Percentiles rank a stretch among this genome's conserved stretches.
phyloP scores from a whole-genome alignment of 306 rosid species.

The Chamaecrista fasciculata region DNA sequence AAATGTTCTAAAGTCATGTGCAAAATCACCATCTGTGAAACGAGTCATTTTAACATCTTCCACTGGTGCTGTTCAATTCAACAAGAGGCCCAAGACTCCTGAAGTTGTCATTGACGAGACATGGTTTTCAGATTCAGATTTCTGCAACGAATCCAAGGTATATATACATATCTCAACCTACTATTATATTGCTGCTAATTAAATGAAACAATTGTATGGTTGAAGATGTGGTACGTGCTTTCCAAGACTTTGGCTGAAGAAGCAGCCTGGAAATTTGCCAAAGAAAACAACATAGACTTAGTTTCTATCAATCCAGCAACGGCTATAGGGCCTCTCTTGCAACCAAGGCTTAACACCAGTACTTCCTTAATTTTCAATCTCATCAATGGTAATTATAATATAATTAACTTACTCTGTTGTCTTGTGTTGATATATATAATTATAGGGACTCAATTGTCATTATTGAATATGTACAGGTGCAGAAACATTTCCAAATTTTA shows the following conservation, averaged over 20 bases:
- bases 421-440: too few species aligned
- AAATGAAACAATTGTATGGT: background rate
- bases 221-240: slow-evolving; percentile 55
- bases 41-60: slow-evolving; percentile 45
- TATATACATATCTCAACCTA: background rate
- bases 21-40: slow-evolving; percentile 36
- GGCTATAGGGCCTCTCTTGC: slow-evolving; percentile 69
- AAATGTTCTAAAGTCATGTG: slow-evolving; percentile 46
- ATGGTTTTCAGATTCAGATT: slow-evolving; percentile 39
- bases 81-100: slow-evolving; percentile 29
- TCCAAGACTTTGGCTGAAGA: slow-evolving; percentile 78
- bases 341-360: slow-evolving; percentile 57
- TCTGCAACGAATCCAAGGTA: slow-evolving; percentile 34
- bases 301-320: slow-evolving; percentile 58
- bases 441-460: too few species aligned
- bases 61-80: slow-evolving; percentile 19
- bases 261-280: slow-evolving; percentile 63
- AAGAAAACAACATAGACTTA: slow-evolving; percentile 64
- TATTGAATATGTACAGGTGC: too few species aligned
- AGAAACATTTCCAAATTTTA: background rate
- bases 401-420: too few species aligned
- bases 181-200: too few species aligned
- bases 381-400: slow-evolving; percentile 48
- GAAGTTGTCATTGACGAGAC: slow-evolving; percentile 42
- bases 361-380: slow-evolving; percentile 41